Percentiles rank a stretch among this genome's conserved stretches.
Evolutionary conservation across 140 eudicot genomes (phyloP).

Genomic region (Anethum foeniculum): DNA sequence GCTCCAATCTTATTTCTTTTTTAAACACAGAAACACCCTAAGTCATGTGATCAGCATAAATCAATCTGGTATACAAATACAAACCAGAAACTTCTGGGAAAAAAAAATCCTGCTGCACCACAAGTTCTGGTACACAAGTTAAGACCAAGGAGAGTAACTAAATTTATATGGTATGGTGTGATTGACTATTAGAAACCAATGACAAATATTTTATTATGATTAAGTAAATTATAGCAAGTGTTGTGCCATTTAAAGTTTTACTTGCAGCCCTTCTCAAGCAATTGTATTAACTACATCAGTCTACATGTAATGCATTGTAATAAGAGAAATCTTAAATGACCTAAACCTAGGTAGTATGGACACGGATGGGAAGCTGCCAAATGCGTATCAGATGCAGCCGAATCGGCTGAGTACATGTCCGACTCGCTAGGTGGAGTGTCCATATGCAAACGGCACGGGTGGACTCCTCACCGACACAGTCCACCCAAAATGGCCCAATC

Average conservation of each 20-base stretch:
- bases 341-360: not conserved
- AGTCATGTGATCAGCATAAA: conserved; percentile 11
- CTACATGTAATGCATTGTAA: not conserved
- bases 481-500: no score
- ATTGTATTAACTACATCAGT: not conserved
- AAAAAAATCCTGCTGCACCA: not conserved
- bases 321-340: not conserved
- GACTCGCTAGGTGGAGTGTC: not conserved
- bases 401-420: no score
- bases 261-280: not conserved
- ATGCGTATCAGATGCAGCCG: no score
- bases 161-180: not conserved
- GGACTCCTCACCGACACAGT: not conserved
- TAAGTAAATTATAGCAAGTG: not conserved
- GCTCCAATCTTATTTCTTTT: conserved; percentile 74
- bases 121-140: not conserved
- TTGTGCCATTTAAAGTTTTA: not conserved
- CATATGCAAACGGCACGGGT: not conserved
- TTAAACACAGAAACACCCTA: conserved; percentile 65
- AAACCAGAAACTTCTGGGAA: not conserved
- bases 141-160: not conserved
- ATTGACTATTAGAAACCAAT: not conserved
- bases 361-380: no score
- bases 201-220: no score
- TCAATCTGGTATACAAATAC: not conserved